Conservation (phyloP, 352 stramenopile species). For the Paralagenidium karlingii region DNA sequence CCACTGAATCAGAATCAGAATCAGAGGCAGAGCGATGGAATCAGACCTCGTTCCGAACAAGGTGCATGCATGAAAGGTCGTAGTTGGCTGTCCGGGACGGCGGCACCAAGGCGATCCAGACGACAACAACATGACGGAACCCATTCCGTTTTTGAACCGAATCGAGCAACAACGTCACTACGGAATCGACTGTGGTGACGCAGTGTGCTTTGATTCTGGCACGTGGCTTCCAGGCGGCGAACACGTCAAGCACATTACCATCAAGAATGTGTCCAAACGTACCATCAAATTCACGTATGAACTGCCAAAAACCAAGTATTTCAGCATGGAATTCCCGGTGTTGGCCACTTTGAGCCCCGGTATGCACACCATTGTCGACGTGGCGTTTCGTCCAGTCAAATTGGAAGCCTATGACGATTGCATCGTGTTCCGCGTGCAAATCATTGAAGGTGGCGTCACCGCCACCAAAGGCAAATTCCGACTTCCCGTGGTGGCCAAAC, state of each 20-base stretch:
- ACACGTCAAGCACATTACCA: slow-evolving; percentile 80
- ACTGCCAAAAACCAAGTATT: slow-evolving; percentile 87
- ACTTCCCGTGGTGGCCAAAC: slow-evolving; percentile 72
- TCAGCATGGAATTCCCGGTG: slow-evolving; percentile 89
- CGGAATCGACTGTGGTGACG: slow-evolving; percentile 75
- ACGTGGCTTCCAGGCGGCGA: slow-evolving; percentile 86
- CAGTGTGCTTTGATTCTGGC: slow-evolving; percentile 77
- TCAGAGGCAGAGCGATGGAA: too few relatives aligned
- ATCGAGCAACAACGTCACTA: slow-evolving; percentile 61
- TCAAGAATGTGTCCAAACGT: slow-evolving; percentile 84
- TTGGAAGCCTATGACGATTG: slow-evolving; percentile 88
- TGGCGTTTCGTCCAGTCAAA: slow-evolving; percentile 84
- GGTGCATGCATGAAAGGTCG: too few relatives aligned
- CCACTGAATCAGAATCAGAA: too few relatives aligned
- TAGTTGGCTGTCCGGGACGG: too few relatives aligned
- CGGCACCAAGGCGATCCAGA: too few relatives aligned
- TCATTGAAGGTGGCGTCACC: slow-evolving; percentile 63
- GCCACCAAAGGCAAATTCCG: slow-evolving; percentile 68
- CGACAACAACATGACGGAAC: slow-evolving; percentile 1
- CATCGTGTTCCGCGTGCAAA: slow-evolving; percentile 81
- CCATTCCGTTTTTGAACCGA: slow-evolving; percentile 41
- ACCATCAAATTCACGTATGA: slow-evolving; percentile 90
- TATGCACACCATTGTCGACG: slow-evolving; percentile 75
- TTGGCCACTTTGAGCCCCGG: slow-evolving; percentile 80
- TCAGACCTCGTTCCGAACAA: too few relatives aligned